Evolutionary conservation across 805 yeast species (phyloP).

Genomic region (Groenewaldozyma salmanticensis): DNA sequence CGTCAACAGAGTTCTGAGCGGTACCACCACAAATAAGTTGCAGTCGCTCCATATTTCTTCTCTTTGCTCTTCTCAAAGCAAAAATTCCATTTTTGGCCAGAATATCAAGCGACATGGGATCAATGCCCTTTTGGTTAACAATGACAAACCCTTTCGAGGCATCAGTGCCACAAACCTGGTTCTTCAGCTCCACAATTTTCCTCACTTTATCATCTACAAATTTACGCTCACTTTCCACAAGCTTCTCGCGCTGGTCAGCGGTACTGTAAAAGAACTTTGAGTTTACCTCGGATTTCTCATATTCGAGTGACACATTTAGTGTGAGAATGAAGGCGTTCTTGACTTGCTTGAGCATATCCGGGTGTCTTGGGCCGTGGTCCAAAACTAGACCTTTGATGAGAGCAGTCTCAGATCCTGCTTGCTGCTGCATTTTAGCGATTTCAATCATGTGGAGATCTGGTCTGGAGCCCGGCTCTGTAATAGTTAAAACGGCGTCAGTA

Average conservation of each 20-base stretch:
- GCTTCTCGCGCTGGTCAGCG: constrained; percentile 93
- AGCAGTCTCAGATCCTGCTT: constrained; percentile 71
- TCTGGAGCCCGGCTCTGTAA: constrained; percentile 37
- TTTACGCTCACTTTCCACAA: constrained; percentile 85
- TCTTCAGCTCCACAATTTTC: constrained; percentile 86
- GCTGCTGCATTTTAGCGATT: constrained; percentile 96
- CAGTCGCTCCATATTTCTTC: constrained; percentile 98
- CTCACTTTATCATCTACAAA: constrained; percentile 90
- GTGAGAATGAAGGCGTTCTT: constrained; percentile 78
- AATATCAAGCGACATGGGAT: constrained; percentile 93
- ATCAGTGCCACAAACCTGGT: constrained; percentile 76
- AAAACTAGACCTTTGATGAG: constrained; percentile 83
- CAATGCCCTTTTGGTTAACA: constrained; percentile 96
- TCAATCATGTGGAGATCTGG: constrained; percentile 96
- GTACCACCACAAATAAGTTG: constrained; percentile 95
- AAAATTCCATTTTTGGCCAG: constrained; percentile 86
- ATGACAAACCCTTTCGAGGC: constrained; percentile 76
- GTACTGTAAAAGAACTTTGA: constrained; percentile 89
- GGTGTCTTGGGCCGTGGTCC: constrained; percentile 98
- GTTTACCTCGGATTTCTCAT: constrained; percentile 96
- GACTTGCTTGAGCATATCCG: constrained; percentile 92
- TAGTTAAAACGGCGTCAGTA: constrained; percentile 87
- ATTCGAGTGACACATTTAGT: constrained; percentile 88
- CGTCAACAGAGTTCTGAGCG: constrained; percentile 96
- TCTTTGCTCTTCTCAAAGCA: constrained; percentile 94